phyloP scores from a whole-genome alignment of 129 eudicot genomes.

The Kitagawia praeruptora region DNA sequence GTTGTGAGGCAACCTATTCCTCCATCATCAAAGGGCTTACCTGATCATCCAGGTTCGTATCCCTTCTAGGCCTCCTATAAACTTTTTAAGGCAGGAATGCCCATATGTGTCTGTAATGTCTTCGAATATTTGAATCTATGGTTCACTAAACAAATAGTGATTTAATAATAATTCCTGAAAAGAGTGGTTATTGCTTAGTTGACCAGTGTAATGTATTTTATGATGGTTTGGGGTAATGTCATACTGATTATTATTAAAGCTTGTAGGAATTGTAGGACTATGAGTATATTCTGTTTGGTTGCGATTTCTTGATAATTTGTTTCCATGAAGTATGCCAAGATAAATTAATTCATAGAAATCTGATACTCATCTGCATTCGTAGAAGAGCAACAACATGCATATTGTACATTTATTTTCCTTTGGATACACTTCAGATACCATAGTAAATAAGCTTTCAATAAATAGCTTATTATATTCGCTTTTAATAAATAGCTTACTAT shows the following conservation, averaged over 20 bases:
- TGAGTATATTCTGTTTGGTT: not conserved
- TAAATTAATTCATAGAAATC: not conserved
- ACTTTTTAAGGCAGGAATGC: not conserved
- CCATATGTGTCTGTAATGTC: not conserved
- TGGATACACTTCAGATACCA: too few relatives aligned
- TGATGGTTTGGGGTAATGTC: not conserved
- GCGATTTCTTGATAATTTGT: not conserved
- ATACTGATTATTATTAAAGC: too few relatives aligned
- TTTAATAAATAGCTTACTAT: too few relatives aligned
- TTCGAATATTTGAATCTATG: not conserved
- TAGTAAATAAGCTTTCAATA: too few relatives aligned
- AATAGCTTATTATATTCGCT: too few relatives aligned
- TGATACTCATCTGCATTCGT: not conserved
- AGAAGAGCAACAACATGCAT: not conserved
- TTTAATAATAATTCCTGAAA: not conserved
- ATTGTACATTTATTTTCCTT: too few relatives aligned
- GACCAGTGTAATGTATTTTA: not conserved
- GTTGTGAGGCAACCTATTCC: slow-evolving; percentile 76
- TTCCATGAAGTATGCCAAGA: not conserved
- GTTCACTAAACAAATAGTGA: too few relatives aligned
- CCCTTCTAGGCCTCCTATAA: not conserved
- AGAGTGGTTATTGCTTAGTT: not conserved
- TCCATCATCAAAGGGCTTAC: slow-evolving; percentile 33
- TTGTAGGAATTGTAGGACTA: not conserved
- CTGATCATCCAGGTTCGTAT: slow-evolving; percentile 56